Conservation (phyloP, 805 yeast genomes). For the Myxozyma kluyveri region DNA sequence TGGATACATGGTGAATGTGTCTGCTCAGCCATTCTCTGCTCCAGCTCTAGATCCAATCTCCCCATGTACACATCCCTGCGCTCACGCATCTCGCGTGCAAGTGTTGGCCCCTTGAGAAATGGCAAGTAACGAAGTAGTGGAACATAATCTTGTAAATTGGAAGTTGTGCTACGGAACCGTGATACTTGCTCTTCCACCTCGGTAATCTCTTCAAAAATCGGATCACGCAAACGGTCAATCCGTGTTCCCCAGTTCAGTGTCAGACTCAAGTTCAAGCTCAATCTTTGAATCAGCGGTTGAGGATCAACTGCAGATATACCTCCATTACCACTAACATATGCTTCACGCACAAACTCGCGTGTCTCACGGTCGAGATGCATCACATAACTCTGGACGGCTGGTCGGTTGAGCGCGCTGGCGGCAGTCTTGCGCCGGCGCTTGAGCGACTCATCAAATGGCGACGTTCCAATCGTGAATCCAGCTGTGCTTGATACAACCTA, state of each 20-base stretch:
- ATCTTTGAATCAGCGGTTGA: conserved; percentile 39
- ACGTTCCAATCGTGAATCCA: conserved; percentile 46
- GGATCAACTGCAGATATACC: conserved; percentile 33
- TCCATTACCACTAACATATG: conserved; percentile 27
- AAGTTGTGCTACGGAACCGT: conserved; percentile 38
- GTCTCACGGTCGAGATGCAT: conserved; percentile 41
- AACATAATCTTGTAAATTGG: conserved; percentile 42
- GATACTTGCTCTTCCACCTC: conserved; percentile 32
- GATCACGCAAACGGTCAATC: conserved; percentile 36
- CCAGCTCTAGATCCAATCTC: conserved; percentile 21
- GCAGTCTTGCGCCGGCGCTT: conserved; percentile 41
- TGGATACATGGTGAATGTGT: conserved; percentile 32
- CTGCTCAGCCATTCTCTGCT: conserved; percentile 17
- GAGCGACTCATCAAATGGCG: conserved; percentile 45
- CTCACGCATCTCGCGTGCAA: conserved; percentile 26
- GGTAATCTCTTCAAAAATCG: conserved; percentile 28
- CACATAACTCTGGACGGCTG: conserved; percentile 40
- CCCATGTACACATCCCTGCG: conserved; percentile 29
- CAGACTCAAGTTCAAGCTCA: conserved; percentile 42
- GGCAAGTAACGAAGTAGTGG: conserved; percentile 35
- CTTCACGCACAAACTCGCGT: conserved; percentile 37
- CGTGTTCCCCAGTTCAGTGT: conserved; percentile 45
- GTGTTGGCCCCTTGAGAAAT: conserved; percentile 8
- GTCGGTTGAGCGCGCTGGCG: conserved; percentile 42
- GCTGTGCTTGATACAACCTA: conserved; percentile 44